Base-by-base conservation (phyloP, 352 stramenopile species). In the Peronospora belbahrii region DNA sequence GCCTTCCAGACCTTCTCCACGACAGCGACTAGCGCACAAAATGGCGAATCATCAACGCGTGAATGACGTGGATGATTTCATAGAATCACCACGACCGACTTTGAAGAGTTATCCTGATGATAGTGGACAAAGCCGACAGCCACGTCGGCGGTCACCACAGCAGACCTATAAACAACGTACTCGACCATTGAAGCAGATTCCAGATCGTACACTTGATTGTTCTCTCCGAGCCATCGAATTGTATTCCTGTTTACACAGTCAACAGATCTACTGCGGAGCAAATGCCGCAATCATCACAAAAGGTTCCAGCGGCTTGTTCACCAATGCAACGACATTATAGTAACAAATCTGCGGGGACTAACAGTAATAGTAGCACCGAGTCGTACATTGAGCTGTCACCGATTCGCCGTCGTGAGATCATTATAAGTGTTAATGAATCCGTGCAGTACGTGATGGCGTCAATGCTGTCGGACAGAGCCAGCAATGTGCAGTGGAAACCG, bases 371-470 rank as follows among this genome's bases (percentile, higher is more conserved):
- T 39, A 55, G 23, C 14, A 27, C 14, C 13, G 40, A 64, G 4
- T 9, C 23, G 10, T 50, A 40, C 22, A 33, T 65, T 34, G 43
- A 62, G 24, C 32, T 69, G 8, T 45, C 56, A 7, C 55, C 55
- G 13, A 18, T 23, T 44, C 43, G 52, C 33, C 63, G 63, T 28
- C 50, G 50, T 8, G 50, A 58, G 22, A 46, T 72, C 4, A 57
- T 67, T 17, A 37, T 36, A 1, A 40, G 45, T 1, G 11, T 62
- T 24, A 64, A 59, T 23, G 27, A 57, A 37, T 62, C 67, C 0
- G 70, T 82, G 30, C 52, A 62, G 22, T 33, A n/a, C 17, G 59
- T 82, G 18, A 69, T 82, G 61, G 51, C 50, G 19, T 76, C 70
- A 1, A 74, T 82, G 65, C 38, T 77, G 24, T 44, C 60, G 35